Conservation (phyloP, 2,329 filamentous ascomycete genomes). For the Metarhizium anisopliae region DNA sequence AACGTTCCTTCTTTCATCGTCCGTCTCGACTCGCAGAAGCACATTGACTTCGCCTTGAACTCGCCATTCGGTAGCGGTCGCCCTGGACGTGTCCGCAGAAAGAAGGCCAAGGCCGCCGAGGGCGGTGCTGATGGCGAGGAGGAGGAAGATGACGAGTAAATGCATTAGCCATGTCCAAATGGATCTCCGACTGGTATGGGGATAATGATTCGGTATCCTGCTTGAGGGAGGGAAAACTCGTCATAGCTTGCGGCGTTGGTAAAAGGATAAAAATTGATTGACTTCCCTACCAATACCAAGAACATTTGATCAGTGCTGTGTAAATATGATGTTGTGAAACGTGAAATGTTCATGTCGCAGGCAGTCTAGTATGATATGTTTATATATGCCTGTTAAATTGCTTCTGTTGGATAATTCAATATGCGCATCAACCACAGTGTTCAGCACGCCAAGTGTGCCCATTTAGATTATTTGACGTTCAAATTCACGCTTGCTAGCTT, state of each 20-base stretch:
- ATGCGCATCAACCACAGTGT: not conserved
- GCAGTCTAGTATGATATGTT: too few species aligned
- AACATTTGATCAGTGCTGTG: conserved; percentile 10
- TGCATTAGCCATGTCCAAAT: conserved; percentile 22
- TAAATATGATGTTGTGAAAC: conserved; percentile 3
- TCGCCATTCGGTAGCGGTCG: conserved; percentile 97
- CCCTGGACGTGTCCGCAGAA: conserved; percentile 95
- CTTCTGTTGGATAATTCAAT: not conserved
- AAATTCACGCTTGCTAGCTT: conserved; percentile 11
- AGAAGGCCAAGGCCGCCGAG: conserved; percentile 98
- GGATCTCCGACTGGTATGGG: conserved; percentile 20
- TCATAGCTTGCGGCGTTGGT: conserved; percentile 45
- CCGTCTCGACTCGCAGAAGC: conserved; percentile 99
- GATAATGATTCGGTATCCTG: conserved; percentile 24
- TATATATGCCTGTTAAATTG: not conserved
- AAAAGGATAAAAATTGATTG: conserved; percentile 38
- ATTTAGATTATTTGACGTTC: not conserved
- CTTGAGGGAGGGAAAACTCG: conserved; percentile 28
- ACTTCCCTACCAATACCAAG: conserved; percentile 21
- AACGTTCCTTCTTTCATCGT: conserved; percentile 99
- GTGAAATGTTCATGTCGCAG: not conserved
- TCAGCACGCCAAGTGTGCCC: not conserved
- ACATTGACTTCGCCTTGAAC: conserved; percentile 98
- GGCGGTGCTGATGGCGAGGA: conserved; percentile 71
- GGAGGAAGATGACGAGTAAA: conserved; percentile 76